Evolutionary conservation across 768 basidiomycete genomes (phyloP), one percentile per base, ranked within the genome.

Genomic region (Boletellus ananas): DNA sequence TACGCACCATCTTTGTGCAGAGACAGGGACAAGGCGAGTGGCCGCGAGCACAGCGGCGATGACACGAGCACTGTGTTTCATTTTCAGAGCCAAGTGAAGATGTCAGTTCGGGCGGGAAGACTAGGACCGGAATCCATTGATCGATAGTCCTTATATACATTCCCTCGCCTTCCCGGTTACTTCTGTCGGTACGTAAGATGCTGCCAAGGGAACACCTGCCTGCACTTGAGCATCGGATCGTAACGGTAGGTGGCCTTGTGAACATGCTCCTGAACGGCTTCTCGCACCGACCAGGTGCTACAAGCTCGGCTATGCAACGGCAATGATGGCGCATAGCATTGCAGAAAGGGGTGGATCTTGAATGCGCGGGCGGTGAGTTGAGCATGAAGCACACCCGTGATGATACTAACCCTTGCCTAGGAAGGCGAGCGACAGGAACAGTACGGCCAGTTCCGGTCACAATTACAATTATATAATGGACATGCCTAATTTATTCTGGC

Each of bases 1-100:
- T n/a, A 41, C 56, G 34, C 8, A 62, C 65, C 67, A 69, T 57
- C 29, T 9, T 37, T 64, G 64, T 18, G 62, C 64, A 6, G 54
- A 40, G 8, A 44, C 52, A 14, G 53, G 23, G n/a, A 4, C 29
- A 40, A 64, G 18, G 1, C 34, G 47, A 12, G 43, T 43, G 2
- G 45, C 45, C 33, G 50, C 59, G 16, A 68, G 45, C 9, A 53
- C 44, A 40, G 39, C 6, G 16, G 21, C 50, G 8, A 41, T 39
- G 12, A 55, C 11, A 17, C 43, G 38, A 41, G 25, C 31, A 13
- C 39, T 42, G 23, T 42, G 34, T 56, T 44, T 64, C 65, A 68
- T 66, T 7, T 44, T 23, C n/a, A 9, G 8, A 29, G 9, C 29
- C 9, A 9, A 3, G 25, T 27, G 21, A 52, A 29, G 14, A 31